Conservation (phyloP, 306 rosid genomes). For the Cyamopsis tetragonoloba region DNA sequence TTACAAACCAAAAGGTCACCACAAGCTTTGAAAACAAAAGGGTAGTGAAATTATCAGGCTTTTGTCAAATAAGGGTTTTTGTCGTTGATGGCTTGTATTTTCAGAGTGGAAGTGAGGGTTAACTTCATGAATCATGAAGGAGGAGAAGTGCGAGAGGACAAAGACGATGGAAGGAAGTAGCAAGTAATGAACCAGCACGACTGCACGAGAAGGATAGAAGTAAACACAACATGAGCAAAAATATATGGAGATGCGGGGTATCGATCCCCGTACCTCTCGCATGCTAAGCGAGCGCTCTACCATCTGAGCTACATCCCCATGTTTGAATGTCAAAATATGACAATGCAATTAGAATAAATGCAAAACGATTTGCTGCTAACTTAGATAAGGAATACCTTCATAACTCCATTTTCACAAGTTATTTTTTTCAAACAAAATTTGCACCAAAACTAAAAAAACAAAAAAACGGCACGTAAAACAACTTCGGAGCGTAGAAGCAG, state of each 20-base stretch:
- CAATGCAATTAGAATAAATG: too few relatives aligned
- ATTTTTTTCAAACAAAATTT: too few relatives aligned
- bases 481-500: too few relatives aligned
- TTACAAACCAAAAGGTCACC: constrained; percentile 42
- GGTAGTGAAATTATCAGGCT: constrained; percentile 54
- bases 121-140: constrained; percentile 34
- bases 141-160: not conserved
- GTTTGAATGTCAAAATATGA: too few relatives aligned
- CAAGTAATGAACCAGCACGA: too few relatives aligned
- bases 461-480: too few relatives aligned
- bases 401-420: too few relatives aligned
- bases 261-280: constrained; percentile 95
- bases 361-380: too few relatives aligned
- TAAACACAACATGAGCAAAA: too few relatives aligned
- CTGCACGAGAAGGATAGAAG: too few relatives aligned
- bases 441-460: too few relatives aligned
- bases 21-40: constrained; percentile 59
- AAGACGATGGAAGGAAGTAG: not conserved
- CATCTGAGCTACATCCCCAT: constrained; percentile 94
- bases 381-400: too few relatives aligned
- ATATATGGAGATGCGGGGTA: constrained; percentile 92
- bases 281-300: constrained; percentile 99
- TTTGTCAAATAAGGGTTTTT: constrained; percentile 22
- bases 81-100: constrained; percentile 20
- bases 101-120: constrained; percentile 6